These are phyloP conservation scores for Lipomyces japonicus DNA, from an alignment of 805 yeast species.

Conservation along the genomic window DNA sequence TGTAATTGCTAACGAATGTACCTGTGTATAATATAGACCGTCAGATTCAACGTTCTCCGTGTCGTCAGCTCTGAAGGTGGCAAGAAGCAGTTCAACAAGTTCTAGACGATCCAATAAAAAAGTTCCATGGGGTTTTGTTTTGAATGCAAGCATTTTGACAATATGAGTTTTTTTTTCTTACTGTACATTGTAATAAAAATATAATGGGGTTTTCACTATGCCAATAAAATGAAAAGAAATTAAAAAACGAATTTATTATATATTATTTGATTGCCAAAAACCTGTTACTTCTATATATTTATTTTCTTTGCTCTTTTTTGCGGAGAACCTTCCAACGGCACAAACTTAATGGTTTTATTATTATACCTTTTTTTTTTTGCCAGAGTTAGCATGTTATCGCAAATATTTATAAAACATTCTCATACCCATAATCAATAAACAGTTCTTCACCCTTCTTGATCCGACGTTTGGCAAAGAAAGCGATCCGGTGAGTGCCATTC, in stretches of 20 bases:
- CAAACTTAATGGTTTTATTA: conserved; percentile 26
- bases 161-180: conserved; percentile 9
- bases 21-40: conserved; percentile 49
- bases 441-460: conserved; percentile 27
- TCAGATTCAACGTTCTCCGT: conserved; percentile 98
- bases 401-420: neutral
- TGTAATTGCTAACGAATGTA: neutral
- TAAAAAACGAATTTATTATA: too few species aligned
- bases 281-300: neutral
- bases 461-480: conserved; percentile 18
- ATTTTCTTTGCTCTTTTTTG: neutral
- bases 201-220: conserved; percentile 16
- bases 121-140: conserved; percentile 20
- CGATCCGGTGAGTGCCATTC: conserved; percentile 25
- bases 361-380: conserved; percentile 9
- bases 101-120: conserved; percentile 46
- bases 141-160: too few species aligned
- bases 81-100: conserved; percentile 93
- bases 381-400: neutral
- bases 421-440: conserved; percentile 25
- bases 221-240: neutral
- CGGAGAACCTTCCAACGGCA: conserved; percentile 15
- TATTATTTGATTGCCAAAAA: too few species aligned
- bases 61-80: conserved; percentile 77
- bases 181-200: conserved; percentile 16